Base-by-base conservation (phyloP, 2,329 filamentous ascomycete species). In the Fusarium sp. region DNA sequence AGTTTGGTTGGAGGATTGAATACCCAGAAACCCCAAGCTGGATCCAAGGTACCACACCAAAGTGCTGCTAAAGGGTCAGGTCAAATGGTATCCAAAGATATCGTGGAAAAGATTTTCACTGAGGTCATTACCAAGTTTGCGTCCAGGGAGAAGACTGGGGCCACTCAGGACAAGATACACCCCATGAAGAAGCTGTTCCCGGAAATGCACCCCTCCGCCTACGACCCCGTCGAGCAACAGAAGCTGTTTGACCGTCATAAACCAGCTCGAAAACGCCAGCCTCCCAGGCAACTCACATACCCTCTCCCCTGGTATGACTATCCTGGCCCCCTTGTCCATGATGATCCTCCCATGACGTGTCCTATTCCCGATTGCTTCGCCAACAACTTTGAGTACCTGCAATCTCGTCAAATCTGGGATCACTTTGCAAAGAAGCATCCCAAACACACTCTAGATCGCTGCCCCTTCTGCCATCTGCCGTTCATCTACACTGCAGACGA, bases 281-380 rank as follows among this genome's bases (percentile, higher is more conserved):
- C 67, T 35, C 76, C 73, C 2, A 75, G 76, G 2, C 22, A 48
- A 9, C 66, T 78, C 7, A 0, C 8, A 9, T 56, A 67, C 6
- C 71, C 74, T 22, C 64, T 72, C 10, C 2, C 20, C 2, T 78
- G 76, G 76, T 66, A 73, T 14, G 73, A 78, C 33, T 6, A 7
- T 1, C 33, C 27, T 5, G 77, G 77, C 1, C 66, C 57, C 0
- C 3, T 9, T 5, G 3, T 16, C 6, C 37, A 60, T 13, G 1
- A 31, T 6, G 74, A 77, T 16, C 75, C 75, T 20, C 68, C 66
- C 37, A 29, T 27, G 0, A 27, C 6, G 1, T 78, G 76, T 10
- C 69, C 63, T 0, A 2, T 69, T 4, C 29, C 33, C 11, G 8
- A 14, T 1, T 77, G 76, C 14, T 8, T 10, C 1, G 9, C 22